Base-by-base conservation (phyloP, 495 filamentous ascomycete genomes). In the Immersiella caudata region DNA sequence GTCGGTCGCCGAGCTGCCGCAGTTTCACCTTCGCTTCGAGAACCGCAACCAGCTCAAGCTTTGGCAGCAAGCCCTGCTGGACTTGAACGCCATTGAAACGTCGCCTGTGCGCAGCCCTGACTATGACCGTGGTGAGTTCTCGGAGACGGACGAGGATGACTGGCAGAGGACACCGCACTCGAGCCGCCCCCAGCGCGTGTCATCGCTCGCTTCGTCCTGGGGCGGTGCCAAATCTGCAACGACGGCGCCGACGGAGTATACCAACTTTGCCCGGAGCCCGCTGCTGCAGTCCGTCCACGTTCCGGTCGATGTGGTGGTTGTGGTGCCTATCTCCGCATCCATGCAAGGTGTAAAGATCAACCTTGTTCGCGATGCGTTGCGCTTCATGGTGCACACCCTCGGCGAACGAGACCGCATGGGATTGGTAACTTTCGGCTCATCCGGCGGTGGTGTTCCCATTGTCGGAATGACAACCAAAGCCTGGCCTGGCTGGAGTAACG, bases 331-430 rank as follows among this genome's bases (percentile, higher is more conserved):
- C 12, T 97, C 95, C 11, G 97, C 96, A 6, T 99, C 95, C 0
- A 99, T 98, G 95, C 95, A 97, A 78, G 95, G 96, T 6, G 85
- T 99, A 58, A 99, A 99, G 79, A 97, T 99, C 70, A 96, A 91
- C 58, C 85, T 99, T 0, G 86, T 99, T 8, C 90, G 93, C n/a
- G 95, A 98, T 77, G 88, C 93, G 6, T 86, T 99, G 35, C 93
- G 91, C 57, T 99, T 97, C 77, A 89, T 99, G 68, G 93, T 98
- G 8, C 85, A 90, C 63, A 92, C 89, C 61, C 89, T 99, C n/a
- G 95, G 95, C 8, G 92, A 97, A 61, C 86, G 92, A 29, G 95
- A 99, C 71, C 89, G 95, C 26, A 97, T 99, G 94, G 95, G 95
- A 8, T 77, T 99, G 61, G 96, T 99, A 27, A 98, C 96, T 0